Evolutionary conservation across 192 early-diverging fungal genomes (phyloP).

Genomic region (Entrophospora sp.): DNA sequence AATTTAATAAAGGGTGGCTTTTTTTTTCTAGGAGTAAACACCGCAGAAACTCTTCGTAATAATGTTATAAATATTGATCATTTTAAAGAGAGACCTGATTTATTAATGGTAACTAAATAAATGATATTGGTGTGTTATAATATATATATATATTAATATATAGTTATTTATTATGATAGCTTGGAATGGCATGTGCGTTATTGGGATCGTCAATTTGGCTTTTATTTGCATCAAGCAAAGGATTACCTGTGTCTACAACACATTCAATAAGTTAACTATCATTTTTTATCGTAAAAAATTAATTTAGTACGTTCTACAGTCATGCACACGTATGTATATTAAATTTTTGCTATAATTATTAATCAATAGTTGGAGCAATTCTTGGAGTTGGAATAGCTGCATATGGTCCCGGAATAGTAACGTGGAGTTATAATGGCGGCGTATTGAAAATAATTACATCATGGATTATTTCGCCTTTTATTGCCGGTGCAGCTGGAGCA

Average conservation of each 20-base stretch:
- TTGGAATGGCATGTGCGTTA: conserved; percentile 75
- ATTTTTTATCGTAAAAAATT: too few relatives aligned
- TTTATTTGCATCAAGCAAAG: conserved; percentile 54
- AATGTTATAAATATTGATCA: too few relatives aligned
- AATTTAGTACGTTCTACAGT: too few relatives aligned
- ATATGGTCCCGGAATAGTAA: conserved; percentile 52
- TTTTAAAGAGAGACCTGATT: too few relatives aligned
- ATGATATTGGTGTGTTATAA: too few relatives aligned
- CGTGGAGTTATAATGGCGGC: conserved; percentile 41
- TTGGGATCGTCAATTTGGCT: conserved; percentile 72
- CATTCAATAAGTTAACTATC: conserved; percentile 40
- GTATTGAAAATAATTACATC: conserved; percentile 21
- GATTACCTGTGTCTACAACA: conserved; percentile 75
- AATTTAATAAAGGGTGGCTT: too few relatives aligned
- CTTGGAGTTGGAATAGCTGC: conserved; percentile 67
- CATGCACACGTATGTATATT: too few relatives aligned
- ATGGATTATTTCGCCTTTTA: conserved; percentile 68
- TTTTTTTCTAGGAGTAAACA: too few relatives aligned
- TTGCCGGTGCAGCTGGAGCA: conserved; percentile 55
- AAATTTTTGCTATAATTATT: too few relatives aligned
- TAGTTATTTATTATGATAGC: neutral
- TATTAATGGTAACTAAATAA: too few relatives aligned
- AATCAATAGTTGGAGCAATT: conserved; percentile 70
- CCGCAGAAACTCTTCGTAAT: too few relatives aligned
- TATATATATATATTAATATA: too few relatives aligned